Conservation (phyloP, 495 filamentous ascomycete species). For the Podospora anserina region DNA sequence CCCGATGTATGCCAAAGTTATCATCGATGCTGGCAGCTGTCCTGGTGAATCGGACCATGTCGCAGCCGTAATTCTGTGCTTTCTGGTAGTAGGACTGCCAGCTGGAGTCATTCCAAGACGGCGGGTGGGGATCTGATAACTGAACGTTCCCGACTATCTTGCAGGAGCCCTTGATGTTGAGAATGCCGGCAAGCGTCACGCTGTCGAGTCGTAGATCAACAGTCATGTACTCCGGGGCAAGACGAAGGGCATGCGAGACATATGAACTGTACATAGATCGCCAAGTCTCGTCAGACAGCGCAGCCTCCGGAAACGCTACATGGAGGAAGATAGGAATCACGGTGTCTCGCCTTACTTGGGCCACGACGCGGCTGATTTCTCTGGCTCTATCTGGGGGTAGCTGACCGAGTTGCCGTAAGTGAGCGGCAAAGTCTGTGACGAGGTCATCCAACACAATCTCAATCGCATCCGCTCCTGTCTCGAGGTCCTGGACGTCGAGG, state of each 20-base stretch:
- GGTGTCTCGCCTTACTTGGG: conserved; percentile 55
- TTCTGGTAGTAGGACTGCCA: conserved; percentile 53
- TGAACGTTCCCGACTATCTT: conserved; percentile 62
- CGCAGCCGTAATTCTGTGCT: conserved; percentile 57
- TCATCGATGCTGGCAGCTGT: conserved; percentile 53
- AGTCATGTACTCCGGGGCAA: conserved; percentile 65
- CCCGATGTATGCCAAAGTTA: conserved; percentile 54
- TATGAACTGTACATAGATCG: conserved; percentile 53
- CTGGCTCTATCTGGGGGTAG: conserved; percentile 42
- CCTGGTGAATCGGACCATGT: conserved; percentile 60
- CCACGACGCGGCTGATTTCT: conserved; percentile 52
- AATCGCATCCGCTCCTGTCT: conserved; percentile 65
- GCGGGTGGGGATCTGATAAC: conserved; percentile 38
- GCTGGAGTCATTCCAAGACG: conserved; percentile 55
- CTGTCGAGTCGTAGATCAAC: conserved; percentile 58
- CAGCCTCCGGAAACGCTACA: conserved; percentile 46
- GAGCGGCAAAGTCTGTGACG: conserved; percentile 39
- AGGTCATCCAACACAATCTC: conserved; percentile 59
- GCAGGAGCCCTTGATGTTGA: conserved; percentile 54
- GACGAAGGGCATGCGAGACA: conserved; percentile 57
- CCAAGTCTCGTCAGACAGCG: conserved; percentile 25
- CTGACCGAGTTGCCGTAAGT: conserved; percentile 44
- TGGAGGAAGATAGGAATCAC: conserved; percentile 65
- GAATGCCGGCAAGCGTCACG: conserved; percentile 43
- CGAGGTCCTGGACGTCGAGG: conserved; percentile 56